Evolutionary conservation across 2,329 filamentous ascomycete species (phyloP).

Genomic region (Stemphylium vesicarium): DNA sequence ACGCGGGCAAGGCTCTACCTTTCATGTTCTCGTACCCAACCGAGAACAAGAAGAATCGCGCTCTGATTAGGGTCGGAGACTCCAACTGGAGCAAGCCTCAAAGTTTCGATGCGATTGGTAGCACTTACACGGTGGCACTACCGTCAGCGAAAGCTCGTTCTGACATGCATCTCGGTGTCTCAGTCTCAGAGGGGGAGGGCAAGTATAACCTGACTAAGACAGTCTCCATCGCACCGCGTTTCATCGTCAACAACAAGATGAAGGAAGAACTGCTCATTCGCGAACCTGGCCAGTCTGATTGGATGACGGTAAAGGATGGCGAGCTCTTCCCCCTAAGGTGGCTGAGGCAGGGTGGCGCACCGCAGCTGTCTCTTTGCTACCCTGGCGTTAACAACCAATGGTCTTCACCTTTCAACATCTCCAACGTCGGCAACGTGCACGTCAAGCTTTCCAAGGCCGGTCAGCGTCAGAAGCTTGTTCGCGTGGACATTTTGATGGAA

Average conservation of each 20-base stretch:
- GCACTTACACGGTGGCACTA: conserved; percentile 84
- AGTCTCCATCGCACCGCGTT: conserved; percentile 89
- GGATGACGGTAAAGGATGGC: conserved; percentile 77
- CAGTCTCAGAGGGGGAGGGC: conserved; percentile 86
- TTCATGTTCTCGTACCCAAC: conserved; percentile 95
- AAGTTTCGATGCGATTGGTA: conserved; percentile 97
- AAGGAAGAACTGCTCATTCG: conserved; percentile 87
- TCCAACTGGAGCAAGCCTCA: conserved; percentile 97
- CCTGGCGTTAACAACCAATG: conserved; percentile 95
- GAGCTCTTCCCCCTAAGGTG: conserved; percentile 87
- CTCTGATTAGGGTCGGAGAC: conserved; percentile 83
- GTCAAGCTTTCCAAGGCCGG: conserved; percentile 92
- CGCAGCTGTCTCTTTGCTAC: conserved; percentile 92
- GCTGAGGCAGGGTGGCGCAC: conserved; percentile 79
- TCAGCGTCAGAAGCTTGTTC: conserved; percentile 85
- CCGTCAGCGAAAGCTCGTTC: conserved; percentile 72
- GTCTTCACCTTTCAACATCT: conserved; percentile 98
- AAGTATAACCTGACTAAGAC: conserved; percentile 99
- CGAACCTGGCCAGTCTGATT: conserved; percentile 88
- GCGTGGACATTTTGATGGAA: conserved; percentile 90
- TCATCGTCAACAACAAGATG: conserved; percentile 92
- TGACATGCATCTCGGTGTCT: conserved; percentile 91
- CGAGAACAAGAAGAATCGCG: conserved; percentile 90
- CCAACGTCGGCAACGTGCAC: conserved; percentile 88
- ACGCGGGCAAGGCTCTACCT: conserved; percentile 76